A percentile compares a stretch with the other conserved stretches of the same genome.
Conservation (phyloP, 2,329 filamentous ascomycete species). For the Epichloe aotearoae region DNA sequence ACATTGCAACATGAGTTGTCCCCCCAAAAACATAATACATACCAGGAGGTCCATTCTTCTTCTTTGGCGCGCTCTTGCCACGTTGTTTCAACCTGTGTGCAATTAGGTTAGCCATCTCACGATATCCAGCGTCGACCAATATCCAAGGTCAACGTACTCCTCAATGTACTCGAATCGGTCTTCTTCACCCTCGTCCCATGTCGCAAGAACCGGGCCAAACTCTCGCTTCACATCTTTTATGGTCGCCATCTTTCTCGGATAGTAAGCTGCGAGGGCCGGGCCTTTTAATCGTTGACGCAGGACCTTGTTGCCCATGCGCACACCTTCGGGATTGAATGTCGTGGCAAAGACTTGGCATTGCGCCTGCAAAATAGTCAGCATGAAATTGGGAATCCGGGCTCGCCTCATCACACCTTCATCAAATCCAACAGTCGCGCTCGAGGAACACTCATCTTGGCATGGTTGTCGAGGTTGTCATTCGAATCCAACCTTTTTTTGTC, state of each 20-base stretch:
- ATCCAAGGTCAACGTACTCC: conserved; percentile 33
- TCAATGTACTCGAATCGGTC: conserved; percentile 65
- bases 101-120: conserved; percentile 15
- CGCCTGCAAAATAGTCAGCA: conserved; percentile 38
- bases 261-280: conserved; percentile 75
- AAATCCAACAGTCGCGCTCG: conserved; percentile 54
- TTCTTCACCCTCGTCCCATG: conserved; percentile 63
- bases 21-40: conserved; percentile 7
- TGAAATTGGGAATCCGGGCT: neutral
- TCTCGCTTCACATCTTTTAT: conserved; percentile 60
- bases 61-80: conserved; percentile 81
- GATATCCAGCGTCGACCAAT: neutral
- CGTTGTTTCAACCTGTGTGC: conserved; percentile 52
- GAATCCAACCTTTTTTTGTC: neutral
- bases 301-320: conserved; percentile 82
- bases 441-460: conserved; percentile 46
- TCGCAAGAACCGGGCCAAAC: conserved; percentile 52
- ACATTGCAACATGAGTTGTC: too few species aligned
- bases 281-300: conserved; percentile 78
- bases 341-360: conserved; percentile 89
- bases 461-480: conserved; percentile 13
- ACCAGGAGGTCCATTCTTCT: conserved; percentile 52
- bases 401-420: conserved; percentile 51
- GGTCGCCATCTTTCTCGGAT: conserved; percentile 61
- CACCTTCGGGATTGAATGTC: conserved; percentile 73